Base-by-base conservation (phyloP, 257 asterid genomes). In the Primulina eburnea region DNA sequence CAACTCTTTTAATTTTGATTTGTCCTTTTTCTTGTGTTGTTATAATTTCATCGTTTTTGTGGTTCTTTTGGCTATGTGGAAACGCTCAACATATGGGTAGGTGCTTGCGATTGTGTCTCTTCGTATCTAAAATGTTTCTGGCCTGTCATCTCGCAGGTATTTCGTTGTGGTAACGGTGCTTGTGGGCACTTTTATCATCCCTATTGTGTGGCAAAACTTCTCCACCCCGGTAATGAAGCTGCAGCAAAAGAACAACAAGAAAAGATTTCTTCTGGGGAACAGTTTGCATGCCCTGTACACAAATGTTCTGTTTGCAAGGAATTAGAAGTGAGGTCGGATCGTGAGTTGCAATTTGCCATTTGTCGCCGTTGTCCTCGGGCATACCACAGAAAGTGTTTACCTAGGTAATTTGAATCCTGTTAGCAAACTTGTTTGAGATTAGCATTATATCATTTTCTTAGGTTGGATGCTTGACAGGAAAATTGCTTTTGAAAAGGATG, bases 281-380 rank as follows among this genome's bases (percentile, higher is more conserved):
- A 82, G 59, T 91, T 94, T 80, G 80, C 86, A 57, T 94, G 97
- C 80, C 97, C 99, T 12, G 81, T 84, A 72, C 99, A 94, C 81
- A 83, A 57, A 65, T 94, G 99, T 71, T 73, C 37, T 60, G 82
- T 55, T 63, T 94, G 99, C 76, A 77, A 85, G 57, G 92, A 79
- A 73, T 69, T 81, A 69, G 98, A 89, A 86, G 85, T 82, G 73
- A 87, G 84, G 77, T 78, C 83, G 24, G 74, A 28, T 8, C 38
- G 8, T 24, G 82, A 80, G 12, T 69, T 79, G 81, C 96, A 88
- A 79, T 91, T 94, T 84, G 97, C 99, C 18, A 81, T 91, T 60
- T 94, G 99, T 72, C 92, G 97, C 73, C 96, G 97, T 35, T 94
- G 99, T 71, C 97, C 99, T 20, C 87, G 80, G 70, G 88, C 95